phyloP scores from a whole-genome alignment of 176 grass and related monocot genomes.

The Alopecurus myosuroides region DNA sequence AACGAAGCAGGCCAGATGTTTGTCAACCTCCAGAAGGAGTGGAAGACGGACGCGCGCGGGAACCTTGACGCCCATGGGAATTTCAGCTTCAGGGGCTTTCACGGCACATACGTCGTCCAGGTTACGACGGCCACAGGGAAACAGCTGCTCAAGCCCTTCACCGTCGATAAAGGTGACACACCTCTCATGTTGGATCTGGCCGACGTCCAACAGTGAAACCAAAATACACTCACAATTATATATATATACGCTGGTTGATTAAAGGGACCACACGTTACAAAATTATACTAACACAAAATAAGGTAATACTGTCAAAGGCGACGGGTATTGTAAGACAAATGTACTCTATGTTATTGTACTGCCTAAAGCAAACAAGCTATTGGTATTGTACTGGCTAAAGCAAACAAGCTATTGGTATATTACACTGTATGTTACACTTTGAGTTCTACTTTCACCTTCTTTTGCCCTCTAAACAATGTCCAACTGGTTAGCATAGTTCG shows the following conservation, averaged over 20 bases:
- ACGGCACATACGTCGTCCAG: slow-evolving; percentile 43
- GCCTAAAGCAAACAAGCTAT: background rate
- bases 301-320: background rate
- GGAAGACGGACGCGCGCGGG: slow-evolving; percentile 38
- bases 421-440: background rate
- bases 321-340: background rate
- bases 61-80: slow-evolving; percentile 10
- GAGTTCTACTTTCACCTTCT: background rate
- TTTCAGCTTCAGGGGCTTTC: slow-evolving; percentile 67
- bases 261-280: background rate
- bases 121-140: slow-evolving; percentile 19
- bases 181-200: slow-evolving; percentile 9
- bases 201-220: background rate
- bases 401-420: background rate
- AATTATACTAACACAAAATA: background rate
- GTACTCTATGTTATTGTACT: background rate
- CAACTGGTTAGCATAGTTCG: no score
- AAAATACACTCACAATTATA: no score
- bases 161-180: slow-evolving; percentile 40
- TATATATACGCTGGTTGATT: background rate
- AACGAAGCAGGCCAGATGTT: slow-evolving; percentile 43
- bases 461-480: no score
- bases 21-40: slow-evolving; percentile 40
- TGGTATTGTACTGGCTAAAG: background rate
- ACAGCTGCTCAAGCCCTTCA: slow-evolving; percentile 32